Evolutionary conservation across 2,329 filamentous ascomycete species (phyloP), one percentile per base, ranked within the genome.

Genomic region (Cordyceps cateniannulata): DNA sequence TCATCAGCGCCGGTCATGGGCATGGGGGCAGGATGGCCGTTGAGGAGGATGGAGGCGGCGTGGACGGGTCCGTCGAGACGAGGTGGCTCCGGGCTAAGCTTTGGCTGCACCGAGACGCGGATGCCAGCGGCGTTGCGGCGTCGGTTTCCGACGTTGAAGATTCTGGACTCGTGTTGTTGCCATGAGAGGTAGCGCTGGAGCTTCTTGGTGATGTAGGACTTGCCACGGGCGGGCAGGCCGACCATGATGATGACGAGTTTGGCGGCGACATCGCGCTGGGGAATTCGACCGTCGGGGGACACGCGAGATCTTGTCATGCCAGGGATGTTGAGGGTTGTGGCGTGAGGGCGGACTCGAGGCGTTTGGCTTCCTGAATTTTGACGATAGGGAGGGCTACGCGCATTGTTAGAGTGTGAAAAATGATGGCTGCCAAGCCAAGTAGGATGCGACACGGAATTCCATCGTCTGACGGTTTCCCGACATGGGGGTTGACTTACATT

Each of bases 241-340:
- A 99, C 95, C 95, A 99, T 99, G 72, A 99, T 87, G 69, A 99
- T 96, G 71, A 98, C 91, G 64, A 99, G 81, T 80, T 99, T 99
- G 45, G 95, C 90, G 54, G 93, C 95, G 54, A 99, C 90, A 81
- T 99, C 95, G 70, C 93, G 85, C 71, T 93, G 87, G 60, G 95
- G 89, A 67, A 99, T 99, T 69, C 91, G 87, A 66, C 95, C 95
- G 74, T 99, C 95, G 9, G 95, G 95, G 1, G 95, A 99, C 53
- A 96, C 91, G 70, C 91, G 91, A 63, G 93, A 98, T 70, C 92
- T 89, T 62, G 95, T 99, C 80, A 99, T 86, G 66, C 95, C 95
- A 61, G 95, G 95, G 63, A 99, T 97, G 73, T 96, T 96, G 69
- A 98, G 86, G 16, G 95, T 97, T 18, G 95, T 98, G 10, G 95